These are phyloP conservation scores for Picochlorum costavermella DNA, from an alignment of 139 green algal species.

Conservation along the genomic window DNA sequence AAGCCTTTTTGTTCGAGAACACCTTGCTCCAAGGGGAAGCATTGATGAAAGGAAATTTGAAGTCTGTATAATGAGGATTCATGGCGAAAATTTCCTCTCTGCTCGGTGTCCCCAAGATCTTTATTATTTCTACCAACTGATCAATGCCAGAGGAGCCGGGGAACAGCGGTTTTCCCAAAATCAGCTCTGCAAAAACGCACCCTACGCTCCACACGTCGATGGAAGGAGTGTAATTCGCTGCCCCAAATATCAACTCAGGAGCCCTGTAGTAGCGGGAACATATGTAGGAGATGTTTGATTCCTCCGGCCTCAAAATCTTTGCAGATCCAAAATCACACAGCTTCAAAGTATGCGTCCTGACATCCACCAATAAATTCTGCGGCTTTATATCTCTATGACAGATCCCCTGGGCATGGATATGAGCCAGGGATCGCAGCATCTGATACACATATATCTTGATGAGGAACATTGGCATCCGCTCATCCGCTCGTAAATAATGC, in stretches of 20 bases:
- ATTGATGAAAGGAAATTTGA: constrained; percentile 98
- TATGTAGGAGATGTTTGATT: constrained; percentile 99
- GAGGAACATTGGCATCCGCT: constrained; percentile 87
- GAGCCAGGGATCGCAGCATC: constrained; percentile 72
- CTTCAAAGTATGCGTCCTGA: constrained; percentile 87
- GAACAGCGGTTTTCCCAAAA: constrained; percentile 88
- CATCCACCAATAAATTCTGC: constrained; percentile 93
- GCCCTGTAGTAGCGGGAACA: constrained; percentile 93
- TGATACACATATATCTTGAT: constrained; percentile 94
- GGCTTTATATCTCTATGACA: constrained; percentile 96
- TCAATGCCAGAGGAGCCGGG: constrained; percentile 91
- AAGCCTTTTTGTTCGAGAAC: constrained; percentile 82
- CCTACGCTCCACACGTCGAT: constrained; percentile 96
- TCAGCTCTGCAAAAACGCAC: constrained; percentile 97
- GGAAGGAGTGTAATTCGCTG: constrained; percentile 93
- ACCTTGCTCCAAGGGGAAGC: constrained; percentile 93
- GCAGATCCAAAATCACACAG: constrained; percentile 97
- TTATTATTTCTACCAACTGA: constrained; percentile 99
- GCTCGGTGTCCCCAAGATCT: constrained; percentile 91
- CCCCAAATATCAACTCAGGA: constrained; percentile 98
- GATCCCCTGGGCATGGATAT: constrained; percentile 77
- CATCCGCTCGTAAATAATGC: constrained; percentile 87
- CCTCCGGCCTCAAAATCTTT: constrained; percentile 85
- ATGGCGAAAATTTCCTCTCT: constrained; percentile 95
- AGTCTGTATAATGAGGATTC: constrained; percentile 99